These are phyloP conservation scores for Pyrus betulifolia DNA, from an alignment of 306 rosid species.

Conservation along the genomic window DNA sequence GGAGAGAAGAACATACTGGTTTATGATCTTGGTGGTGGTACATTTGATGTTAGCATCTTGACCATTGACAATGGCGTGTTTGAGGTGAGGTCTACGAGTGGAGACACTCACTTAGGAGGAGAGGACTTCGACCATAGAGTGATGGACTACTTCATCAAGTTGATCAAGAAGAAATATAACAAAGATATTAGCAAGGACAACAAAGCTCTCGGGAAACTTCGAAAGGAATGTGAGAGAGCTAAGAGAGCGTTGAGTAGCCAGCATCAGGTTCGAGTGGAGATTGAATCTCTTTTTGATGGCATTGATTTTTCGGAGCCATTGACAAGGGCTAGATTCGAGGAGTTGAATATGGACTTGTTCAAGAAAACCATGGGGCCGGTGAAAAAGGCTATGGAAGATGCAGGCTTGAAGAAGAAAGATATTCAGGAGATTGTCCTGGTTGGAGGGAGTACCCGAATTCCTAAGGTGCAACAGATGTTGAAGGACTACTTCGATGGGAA, in stretches of 20 bases:
- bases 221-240: slow-evolving; percentile 52
- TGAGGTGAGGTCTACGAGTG: slow-evolving; percentile 48
- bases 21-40: slow-evolving; percentile 60
- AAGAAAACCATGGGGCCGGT: slow-evolving; percentile 55
- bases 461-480: slow-evolving; percentile 46
- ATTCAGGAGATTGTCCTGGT: slow-evolving; percentile 45
- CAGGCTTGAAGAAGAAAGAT: slow-evolving; percentile 36
- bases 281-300: slow-evolving; percentile 46
- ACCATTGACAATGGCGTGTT: slow-evolving; percentile 51
- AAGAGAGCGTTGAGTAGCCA: slow-evolving; percentile 52
- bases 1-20: slow-evolving; percentile 43
- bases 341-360: slow-evolving; percentile 48
- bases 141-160: slow-evolving; percentile 46
- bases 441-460: slow-evolving; percentile 56
- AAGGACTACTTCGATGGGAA: slow-evolving; percentile 52
- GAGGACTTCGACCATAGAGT: slow-evolving; percentile 60
- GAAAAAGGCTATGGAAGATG: slow-evolving; percentile 41
- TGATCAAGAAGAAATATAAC: slow-evolving; percentile 42
- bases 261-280: slow-evolving; percentile 48
- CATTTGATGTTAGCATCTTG: slow-evolving; percentile 60
- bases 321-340: slow-evolving; percentile 53
- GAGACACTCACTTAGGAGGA: slow-evolving; percentile 59
- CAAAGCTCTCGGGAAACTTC: slow-evolving; percentile 47
- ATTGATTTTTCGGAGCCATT: slow-evolving; percentile 45
- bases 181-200: slow-evolving; percentile 45